These are phyloP conservation scores for Chlorencoelia australis DNA, from an alignment of 2,329 filamentous ascomycete species.

Conservation along the genomic window DNA sequence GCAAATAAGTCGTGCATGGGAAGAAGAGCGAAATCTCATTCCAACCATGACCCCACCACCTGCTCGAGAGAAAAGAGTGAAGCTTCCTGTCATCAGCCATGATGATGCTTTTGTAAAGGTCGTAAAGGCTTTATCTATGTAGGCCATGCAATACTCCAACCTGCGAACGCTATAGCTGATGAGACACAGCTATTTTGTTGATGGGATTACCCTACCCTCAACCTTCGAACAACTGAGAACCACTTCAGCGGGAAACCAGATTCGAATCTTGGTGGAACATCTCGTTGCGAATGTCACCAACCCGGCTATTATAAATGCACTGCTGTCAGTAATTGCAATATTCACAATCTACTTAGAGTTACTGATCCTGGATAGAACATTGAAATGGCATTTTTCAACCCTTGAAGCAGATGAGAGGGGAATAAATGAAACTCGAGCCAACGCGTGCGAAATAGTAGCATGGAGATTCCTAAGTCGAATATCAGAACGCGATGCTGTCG, in stretches of 20 bases:
- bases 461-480: conserved; percentile 67
- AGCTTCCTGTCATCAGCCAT: conserved; percentile 45
- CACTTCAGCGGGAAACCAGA: conserved; percentile 49
- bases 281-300: conserved; percentile 55
- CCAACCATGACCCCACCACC: not conserved
- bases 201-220: conserved; percentile 52
- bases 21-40: too few species aligned
- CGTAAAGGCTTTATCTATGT: conserved; percentile 58
- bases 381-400: conserved; percentile 64
- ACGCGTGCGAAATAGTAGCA: conserved; percentile 71
- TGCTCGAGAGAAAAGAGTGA: conserved; percentile 6
- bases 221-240: conserved; percentile 67
- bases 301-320: conserved; percentile 59
- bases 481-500: conserved; percentile 62
- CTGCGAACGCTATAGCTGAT: not conserved
- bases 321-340: conserved; percentile 47
- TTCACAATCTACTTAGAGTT: not conserved
- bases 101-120: conserved; percentile 53
- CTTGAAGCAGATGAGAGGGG: conserved; percentile 51
- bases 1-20: too few species aligned
- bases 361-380: conserved; percentile 39
- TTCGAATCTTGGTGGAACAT: conserved; percentile 51
- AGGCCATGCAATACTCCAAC: conserved; percentile 8
- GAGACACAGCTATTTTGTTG: conserved; percentile 47
- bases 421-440: conserved; percentile 57